Conservation (phyloP, 371 early-diverging fungal species). For the Nematocida displodere region DNA sequence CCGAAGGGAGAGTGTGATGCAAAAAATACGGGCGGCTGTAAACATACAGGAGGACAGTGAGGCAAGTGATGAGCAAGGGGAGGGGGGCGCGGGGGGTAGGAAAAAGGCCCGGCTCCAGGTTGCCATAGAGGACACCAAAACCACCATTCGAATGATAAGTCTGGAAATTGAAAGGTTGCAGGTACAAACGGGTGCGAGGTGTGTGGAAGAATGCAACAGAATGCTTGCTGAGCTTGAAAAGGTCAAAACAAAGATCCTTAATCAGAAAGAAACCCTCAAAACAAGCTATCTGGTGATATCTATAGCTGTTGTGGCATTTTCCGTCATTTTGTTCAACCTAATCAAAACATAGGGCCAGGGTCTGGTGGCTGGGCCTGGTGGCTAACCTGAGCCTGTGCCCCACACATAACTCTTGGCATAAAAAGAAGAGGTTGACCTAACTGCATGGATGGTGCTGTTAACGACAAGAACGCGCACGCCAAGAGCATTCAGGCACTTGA, state of each 20-base stretch:
- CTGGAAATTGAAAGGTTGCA: slow-evolving; percentile 37
- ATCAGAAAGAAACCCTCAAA: neutral
- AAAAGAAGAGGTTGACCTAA: too few relatives aligned
- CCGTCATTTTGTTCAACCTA: neutral
- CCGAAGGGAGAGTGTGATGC: neutral
- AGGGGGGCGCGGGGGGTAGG: neutral
- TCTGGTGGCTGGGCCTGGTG: too few relatives aligned
- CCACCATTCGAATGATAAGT: neutral
- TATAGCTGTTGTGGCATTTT: neutral
- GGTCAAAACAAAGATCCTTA: neutral
- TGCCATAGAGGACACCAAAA: neutral
- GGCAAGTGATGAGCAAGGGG: neutral
- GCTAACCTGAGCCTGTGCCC: too few relatives aligned
- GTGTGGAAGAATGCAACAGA: slow-evolving; percentile 10
- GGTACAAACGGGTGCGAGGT: slow-evolving; percentile 13
- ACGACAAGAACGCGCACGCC: slow-evolving; percentile 20
- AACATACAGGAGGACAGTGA: neutral
- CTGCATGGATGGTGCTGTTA: slow-evolving; percentile 10
- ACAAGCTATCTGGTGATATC: neutral
- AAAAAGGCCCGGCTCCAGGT: neutral
- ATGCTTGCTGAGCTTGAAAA: slow-evolving; percentile 13
- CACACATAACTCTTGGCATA: too few relatives aligned
- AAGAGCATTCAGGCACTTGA: neutral
- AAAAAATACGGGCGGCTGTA: neutral
- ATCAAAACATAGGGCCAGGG: too few relatives aligned